Evolutionary conservation across 1,139 yeast species (phyloP), one percentile per base, ranked within the genome.

Genomic region (Debaryomycetaceae sp.): DNA sequence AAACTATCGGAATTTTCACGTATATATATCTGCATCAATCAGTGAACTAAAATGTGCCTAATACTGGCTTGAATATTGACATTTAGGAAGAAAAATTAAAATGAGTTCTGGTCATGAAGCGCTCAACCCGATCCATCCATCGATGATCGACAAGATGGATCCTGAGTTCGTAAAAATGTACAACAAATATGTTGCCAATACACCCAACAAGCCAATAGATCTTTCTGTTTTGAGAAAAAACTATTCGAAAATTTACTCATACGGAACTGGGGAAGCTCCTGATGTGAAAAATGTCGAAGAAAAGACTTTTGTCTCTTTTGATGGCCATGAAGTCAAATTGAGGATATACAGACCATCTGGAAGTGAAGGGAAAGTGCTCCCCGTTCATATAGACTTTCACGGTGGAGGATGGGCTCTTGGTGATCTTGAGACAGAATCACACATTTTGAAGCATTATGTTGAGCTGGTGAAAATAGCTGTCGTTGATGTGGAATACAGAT

Each of bases 401-500:
- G 69, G 70, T 27, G 70, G 70, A 23, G 70, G 69, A 8, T 63
- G 65, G 49, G 61, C 58, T 3, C 47, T 62, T 33, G 70, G 70
- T n/a, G 61, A 55, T 38, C 46, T 65, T 34, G 59, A 54, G 34
- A 55, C 64, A 4, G 69, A 63, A 27, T 40, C 38, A 24, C 49
- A 49, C 37, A 50, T 54, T 8, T 37, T 51, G 36, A 52, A 52
- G 36, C 58, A 58, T 40, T 57, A 58, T 43, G 58, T 51, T 23
- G 45, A 53, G 7, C 42, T 44, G 23, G 52, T 61, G 6, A 49
- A 49, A 20, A 47, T 60, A 36, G 62, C 59, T 3, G 63, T 65
- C 11, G 58, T 65, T 31, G 65, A 64, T 44, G 69, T 68, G 27
- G 70, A 66, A 42, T 70, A 70, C 51, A 53, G 72, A 36, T 52